phyloP scores from a whole-genome alignment of 495 filamentous ascomycete species.

The Podospora conica region DNA sequence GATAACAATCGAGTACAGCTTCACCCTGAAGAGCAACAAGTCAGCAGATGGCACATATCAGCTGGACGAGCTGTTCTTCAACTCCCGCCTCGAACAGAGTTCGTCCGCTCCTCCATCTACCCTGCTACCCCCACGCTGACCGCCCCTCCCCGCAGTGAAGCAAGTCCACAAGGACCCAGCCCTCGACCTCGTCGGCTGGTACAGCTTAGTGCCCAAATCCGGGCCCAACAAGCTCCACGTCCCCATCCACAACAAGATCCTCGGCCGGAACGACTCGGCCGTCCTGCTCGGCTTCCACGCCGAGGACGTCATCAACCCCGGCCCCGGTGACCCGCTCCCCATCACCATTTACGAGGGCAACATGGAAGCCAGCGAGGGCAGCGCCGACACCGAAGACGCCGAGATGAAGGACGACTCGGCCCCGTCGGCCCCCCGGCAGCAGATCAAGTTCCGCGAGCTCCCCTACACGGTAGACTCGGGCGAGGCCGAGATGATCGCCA shows the following conservation, averaged over 20 bases:
- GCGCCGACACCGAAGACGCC: constrained; percentile 49
- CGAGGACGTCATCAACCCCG: constrained; percentile 45
- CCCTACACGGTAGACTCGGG: constrained; percentile 86
- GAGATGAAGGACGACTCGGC: constrained; percentile 70
- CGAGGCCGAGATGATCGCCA: constrained; percentile 94
- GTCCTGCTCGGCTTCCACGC: constrained; percentile 83
- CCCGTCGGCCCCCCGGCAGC: constrained; percentile 34
- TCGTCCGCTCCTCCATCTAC: constrained; percentile 23
- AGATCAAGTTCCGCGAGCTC: constrained; percentile 73
- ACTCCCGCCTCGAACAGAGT: constrained; percentile 78
- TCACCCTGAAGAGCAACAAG: constrained; percentile 61
- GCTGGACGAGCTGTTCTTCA: constrained; percentile 68
- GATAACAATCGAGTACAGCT: constrained; percentile 87
- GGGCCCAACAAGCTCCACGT: constrained; percentile 65
- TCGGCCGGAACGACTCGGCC: constrained; percentile 77
- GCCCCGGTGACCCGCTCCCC: constrained; percentile 72
- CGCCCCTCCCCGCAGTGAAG: constrained; percentile 53
- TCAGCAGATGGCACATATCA: constrained; percentile 46
- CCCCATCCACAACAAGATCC: constrained; percentile 69
- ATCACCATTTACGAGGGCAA: constrained; percentile 85
- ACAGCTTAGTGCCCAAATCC: constrained; percentile 67
- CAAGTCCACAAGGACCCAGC: constrained; percentile 77
- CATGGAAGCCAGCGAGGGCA: constrained; percentile 53
- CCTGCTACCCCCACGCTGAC: background rate
- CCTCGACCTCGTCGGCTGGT: constrained; percentile 93